Evolutionary conservation across 148 eudicot species (phyloP).

Genomic region (Chenopodium formosanum): DNA sequence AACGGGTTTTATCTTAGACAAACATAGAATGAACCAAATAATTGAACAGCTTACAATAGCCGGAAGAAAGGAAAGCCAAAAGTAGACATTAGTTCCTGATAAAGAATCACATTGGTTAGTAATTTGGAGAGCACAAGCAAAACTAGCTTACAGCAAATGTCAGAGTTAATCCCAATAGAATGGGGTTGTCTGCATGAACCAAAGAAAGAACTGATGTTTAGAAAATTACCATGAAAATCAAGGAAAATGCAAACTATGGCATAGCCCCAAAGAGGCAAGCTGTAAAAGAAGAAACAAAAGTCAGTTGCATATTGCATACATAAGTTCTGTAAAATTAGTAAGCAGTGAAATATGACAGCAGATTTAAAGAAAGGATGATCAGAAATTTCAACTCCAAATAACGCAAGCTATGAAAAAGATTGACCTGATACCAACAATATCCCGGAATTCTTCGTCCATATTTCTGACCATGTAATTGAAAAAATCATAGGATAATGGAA

Average conservation of each 20-base stretch:
- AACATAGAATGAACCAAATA: not conserved
- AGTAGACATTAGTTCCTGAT: constrained; percentile 68
- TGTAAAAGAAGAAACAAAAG: constrained; percentile 36
- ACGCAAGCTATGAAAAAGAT: not conserved
- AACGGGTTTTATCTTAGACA: not conserved
- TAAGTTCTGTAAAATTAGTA: not conserved
- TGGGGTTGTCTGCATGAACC: not conserved
- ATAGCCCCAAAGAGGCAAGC: constrained; percentile 80
- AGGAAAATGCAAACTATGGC: constrained; percentile 60
- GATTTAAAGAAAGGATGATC: not conserved
- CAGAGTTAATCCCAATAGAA: no score
- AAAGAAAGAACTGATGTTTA: not conserved
- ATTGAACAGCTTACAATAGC: constrained; percentile 51
- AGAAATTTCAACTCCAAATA: not conserved
- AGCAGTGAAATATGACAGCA: not conserved
- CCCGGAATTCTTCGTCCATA: constrained; percentile 82
- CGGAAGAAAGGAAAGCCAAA: constrained; percentile 75
- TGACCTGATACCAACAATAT: constrained; percentile 84
- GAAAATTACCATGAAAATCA: constrained; percentile 67
- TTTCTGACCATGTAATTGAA: constrained; percentile 79
- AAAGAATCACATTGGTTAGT: constrained; percentile 12
- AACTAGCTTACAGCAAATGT: not conserved
- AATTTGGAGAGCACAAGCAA: not conserved
- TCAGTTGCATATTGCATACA: not conserved
- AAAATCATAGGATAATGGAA: constrained; percentile 72